phyloP scores from a whole-genome alignment of 768 basidiomycete genomes.

The Amanita exitialis region DNA sequence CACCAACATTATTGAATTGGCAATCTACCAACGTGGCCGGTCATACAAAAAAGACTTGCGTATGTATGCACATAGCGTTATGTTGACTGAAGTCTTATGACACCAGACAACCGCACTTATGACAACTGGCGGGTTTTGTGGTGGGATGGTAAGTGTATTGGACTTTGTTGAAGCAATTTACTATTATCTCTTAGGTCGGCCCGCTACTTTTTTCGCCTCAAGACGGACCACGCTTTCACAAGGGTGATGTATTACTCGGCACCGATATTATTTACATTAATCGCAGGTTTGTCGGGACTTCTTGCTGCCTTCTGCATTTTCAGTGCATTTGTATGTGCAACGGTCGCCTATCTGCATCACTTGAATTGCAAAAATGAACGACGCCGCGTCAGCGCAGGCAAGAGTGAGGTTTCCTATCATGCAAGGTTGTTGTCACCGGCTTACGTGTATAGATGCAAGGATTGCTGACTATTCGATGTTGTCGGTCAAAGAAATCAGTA shows the following conservation, averaged over 20 bases:
- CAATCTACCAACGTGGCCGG: slow-evolving; percentile 25
- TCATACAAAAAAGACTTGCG: slow-evolving; percentile 20
- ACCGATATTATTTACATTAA: background rate
- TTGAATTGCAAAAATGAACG: slow-evolving; percentile 13
- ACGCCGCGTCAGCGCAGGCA: slow-evolving; percentile 13
- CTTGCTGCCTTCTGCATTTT: slow-evolving; percentile 11
- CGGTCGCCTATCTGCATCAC: slow-evolving; percentile 10
- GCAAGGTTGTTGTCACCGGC: background rate
- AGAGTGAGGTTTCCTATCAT: slow-evolving; percentile 7
- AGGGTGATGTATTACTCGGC: slow-evolving; percentile 7
- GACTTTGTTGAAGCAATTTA: background rate
- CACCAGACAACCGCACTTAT: slow-evolving; percentile 18
- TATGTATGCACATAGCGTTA: slow-evolving; percentile 3
- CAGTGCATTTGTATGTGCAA: slow-evolving; percentile 10
- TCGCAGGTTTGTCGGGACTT: slow-evolving; percentile 11
- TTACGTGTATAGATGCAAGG: background rate
- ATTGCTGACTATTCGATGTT: slow-evolving; percentile 6
- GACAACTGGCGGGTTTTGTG: slow-evolving; percentile 16
- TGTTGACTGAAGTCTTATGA: background rate
- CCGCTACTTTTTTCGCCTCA: slow-evolving; percentile 15
- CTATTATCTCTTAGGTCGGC: slow-evolving; percentile 11
- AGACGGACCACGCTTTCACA: slow-evolving; percentile 13
- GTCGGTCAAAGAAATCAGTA: background rate
- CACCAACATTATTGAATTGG: slow-evolving; percentile 21
- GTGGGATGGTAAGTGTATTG: slow-evolving; percentile 14